phyloP scores from a whole-genome alignment of 2,329 filamentous ascomycete genomes.

The Fusarium brevicatenulatum region DNA sequence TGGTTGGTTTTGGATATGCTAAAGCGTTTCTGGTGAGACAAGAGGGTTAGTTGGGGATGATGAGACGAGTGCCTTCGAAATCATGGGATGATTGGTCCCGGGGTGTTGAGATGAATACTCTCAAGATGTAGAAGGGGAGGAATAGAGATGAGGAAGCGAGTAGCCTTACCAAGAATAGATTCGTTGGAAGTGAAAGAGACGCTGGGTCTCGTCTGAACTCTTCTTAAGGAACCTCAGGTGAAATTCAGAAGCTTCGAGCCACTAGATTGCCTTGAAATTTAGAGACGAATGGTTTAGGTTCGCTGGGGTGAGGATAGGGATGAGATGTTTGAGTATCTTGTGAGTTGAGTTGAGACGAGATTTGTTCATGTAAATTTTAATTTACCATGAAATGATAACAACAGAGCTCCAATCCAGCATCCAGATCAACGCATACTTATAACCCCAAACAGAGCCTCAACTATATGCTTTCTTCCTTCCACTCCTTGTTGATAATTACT shows the following conservation, averaged over 20 bases:
- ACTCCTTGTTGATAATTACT: not conserved
- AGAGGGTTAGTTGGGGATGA: not conserved
- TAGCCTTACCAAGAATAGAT: not conserved
- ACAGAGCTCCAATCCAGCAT: not conserved
- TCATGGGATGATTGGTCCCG: not conserved
- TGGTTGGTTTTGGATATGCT: not conserved
- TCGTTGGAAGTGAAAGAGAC: not conserved
- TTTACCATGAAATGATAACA: not conserved
- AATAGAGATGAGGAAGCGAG: not conserved
- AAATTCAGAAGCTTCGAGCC: not conserved
- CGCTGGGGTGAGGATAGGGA: not conserved
- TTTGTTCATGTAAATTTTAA: not conserved
- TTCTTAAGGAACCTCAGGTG: too few species aligned
- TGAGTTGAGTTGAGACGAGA: not conserved
- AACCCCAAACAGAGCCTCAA: not conserved
- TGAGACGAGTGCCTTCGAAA: not conserved
- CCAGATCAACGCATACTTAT: not conserved
- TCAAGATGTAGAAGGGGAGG: not conserved
- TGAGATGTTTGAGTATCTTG: not conserved
- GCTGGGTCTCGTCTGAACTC: not conserved
- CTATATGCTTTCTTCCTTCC: too few species aligned
- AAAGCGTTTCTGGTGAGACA: not conserved
- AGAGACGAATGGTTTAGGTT: not conserved
- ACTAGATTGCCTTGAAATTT: not conserved
- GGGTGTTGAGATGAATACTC: not conserved